These are phyloP conservation scores for Puccinellia tenuiflora DNA, from an alignment of 176 grass and related monocot species.

Conservation along the genomic window DNA sequence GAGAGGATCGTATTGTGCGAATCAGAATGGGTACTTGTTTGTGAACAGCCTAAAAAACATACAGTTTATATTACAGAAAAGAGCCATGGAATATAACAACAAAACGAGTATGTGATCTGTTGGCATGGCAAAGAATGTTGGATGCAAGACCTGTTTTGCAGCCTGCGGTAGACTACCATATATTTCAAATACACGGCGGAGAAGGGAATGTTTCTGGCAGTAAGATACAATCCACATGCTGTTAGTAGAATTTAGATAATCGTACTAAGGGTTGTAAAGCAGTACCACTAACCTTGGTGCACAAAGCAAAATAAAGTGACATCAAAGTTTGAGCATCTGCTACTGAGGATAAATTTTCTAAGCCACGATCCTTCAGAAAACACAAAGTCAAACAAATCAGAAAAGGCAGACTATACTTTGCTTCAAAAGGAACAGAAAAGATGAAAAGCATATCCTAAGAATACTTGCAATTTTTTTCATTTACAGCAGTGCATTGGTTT, in stretches of 20 bases:
- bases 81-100: not conserved
- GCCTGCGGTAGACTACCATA: constrained; percentile 68
- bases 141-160: constrained; percentile 70
- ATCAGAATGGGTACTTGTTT: constrained; percentile 80
- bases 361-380: constrained; percentile 61
- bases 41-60: constrained; percentile 69
- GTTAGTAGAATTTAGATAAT: constrained; percentile 31
- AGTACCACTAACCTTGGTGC: constrained; percentile 76
- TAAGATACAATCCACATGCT: constrained; percentile 23
- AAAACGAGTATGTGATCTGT: constrained; percentile 13
- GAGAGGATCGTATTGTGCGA: constrained; percentile 73
- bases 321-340: constrained; percentile 60
- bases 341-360: constrained; percentile 40
- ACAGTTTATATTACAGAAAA: constrained; percentile 12
- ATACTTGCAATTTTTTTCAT: not conserved
- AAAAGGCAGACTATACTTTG: not conserved
- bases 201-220: constrained; percentile 91
- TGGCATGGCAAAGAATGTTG: constrained; percentile 16
- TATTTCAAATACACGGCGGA: constrained; percentile 70
- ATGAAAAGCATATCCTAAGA: constrained; percentile 7
- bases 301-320: constrained; percentile 95
- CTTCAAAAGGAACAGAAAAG: not conserved
- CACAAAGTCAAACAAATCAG: constrained; percentile 18
- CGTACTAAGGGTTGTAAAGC: constrained; percentile 16
- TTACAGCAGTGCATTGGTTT: not conserved